Evolutionary conservation across 2,329 filamentous ascomycete species (phyloP).

Genomic region (Macrophomina phaseolina): DNA sequence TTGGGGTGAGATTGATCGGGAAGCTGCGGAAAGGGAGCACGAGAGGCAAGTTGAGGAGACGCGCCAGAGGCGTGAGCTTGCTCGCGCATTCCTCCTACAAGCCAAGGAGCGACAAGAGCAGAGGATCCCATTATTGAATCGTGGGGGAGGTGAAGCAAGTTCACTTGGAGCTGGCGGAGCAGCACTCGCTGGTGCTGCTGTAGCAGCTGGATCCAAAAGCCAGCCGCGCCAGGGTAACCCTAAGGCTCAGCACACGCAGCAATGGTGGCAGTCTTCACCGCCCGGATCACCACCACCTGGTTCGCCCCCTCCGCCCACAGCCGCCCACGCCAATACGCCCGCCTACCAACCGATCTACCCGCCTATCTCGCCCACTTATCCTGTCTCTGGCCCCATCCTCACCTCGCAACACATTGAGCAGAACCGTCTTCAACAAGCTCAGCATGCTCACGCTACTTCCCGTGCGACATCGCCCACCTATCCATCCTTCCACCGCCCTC

Average conservation of each 20-base stretch:
- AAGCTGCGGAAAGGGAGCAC: not conserved
- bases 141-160: not conserved
- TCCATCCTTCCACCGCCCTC: conserved; percentile 5
- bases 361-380: conserved; percentile 2
- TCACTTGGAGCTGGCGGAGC: not conserved
- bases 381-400: conserved; percentile 10
- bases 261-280: conserved; percentile 15
- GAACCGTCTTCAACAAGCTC: conserved; percentile 14
- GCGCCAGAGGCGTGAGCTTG: conserved; percentile 5
- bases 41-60: conserved; percentile 7
- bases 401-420: conserved; percentile 23
- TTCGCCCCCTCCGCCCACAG: not conserved
- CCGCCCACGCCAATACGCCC: not conserved
- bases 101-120: conserved; percentile 21
- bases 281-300: not conserved
- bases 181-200: not conserved
- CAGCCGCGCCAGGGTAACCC: not conserved
- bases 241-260: not conserved
- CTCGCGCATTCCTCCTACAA: conserved; percentile 12
- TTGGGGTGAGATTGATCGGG: conserved; percentile 12
- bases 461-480: not conserved
- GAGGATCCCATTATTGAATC: not conserved
- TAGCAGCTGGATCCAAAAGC: not conserved
- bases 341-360: conserved; percentile 7
- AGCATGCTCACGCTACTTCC: conserved; percentile 13